Evolutionary conservation across 441 rosid genomes (phyloP).

Genomic region (Mallotus japonicus): DNA sequence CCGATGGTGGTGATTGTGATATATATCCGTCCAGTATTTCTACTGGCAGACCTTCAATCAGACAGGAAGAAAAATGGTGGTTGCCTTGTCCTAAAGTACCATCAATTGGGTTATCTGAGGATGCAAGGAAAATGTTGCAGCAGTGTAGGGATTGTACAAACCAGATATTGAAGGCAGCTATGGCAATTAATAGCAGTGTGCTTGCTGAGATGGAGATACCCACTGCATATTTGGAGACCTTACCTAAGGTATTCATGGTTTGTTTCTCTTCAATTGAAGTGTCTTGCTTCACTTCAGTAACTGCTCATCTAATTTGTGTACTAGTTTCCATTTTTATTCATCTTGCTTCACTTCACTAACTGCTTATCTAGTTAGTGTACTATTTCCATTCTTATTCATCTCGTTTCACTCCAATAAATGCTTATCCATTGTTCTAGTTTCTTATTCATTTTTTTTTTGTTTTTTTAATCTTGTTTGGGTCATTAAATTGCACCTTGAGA

Average conservation of each 20-base stretch:
- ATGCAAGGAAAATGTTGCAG: conserved; percentile 73
- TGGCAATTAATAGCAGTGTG: conserved; percentile 90
- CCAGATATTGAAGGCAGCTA: conserved; percentile 93
- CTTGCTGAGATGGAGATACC: conserved; percentile 95
- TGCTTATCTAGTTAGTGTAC: not conserved
- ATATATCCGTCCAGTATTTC: conserved; percentile 45
- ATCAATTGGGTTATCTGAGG: conserved; percentile 69
- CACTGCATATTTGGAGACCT: conserved; percentile 68
- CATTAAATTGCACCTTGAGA: not conserved
- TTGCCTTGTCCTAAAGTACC: conserved; percentile 90
- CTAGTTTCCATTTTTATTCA: not conserved
- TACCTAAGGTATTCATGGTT: conserved; percentile 65
- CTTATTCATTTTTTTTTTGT: not conserved
- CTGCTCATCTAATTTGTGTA: not conserved
- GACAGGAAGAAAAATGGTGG: conserved; percentile 99
- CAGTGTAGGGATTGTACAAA: conserved; percentile 85
- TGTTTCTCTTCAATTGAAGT: too few relatives aligned
- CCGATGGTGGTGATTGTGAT: conserved; percentile 52
- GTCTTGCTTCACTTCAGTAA: too few relatives aligned
- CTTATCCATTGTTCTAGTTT: not conserved
- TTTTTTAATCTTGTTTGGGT: not conserved
- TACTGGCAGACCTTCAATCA: conserved; percentile 59
- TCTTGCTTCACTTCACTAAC: not conserved
- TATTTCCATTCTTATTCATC: not conserved
- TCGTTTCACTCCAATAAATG: not conserved